Conservation (phyloP, 1,284 basidiomycete genomes). For the Xerocomus amazonicus region DNA sequence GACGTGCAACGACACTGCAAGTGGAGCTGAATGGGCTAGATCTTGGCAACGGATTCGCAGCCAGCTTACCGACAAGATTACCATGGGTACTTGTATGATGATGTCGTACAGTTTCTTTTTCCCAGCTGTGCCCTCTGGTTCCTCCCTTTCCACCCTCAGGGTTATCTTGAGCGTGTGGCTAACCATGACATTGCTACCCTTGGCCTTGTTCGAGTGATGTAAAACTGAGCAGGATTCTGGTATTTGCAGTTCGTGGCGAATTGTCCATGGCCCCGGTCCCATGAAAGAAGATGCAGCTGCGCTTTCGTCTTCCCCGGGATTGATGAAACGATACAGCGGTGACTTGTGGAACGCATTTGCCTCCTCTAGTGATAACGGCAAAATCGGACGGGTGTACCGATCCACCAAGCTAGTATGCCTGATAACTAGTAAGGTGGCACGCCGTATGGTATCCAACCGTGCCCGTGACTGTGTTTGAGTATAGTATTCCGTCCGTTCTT, state of each 20-base stretch:
- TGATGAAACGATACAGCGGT: slow-evolving; percentile 45
- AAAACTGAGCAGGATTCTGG: slow-evolving; percentile 56
- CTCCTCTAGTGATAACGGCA: slow-evolving; percentile 64
- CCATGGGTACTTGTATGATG: slow-evolving; percentile 80
- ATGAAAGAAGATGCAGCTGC: slow-evolving; percentile 59
- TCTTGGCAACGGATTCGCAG: neutral
- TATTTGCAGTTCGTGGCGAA: slow-evolving; percentile 54
- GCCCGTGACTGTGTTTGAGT: slow-evolving; percentile 68
- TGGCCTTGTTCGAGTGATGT: slow-evolving; percentile 82
- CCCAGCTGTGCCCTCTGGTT: slow-evolving; percentile 69
- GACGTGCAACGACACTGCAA: slow-evolving; percentile 74
- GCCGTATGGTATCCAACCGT: slow-evolving; percentile 70
- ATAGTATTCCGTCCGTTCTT: slow-evolving; percentile 81
- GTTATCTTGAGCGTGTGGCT: slow-evolving; percentile 81
- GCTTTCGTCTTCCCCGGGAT: slow-evolving; percentile 45
- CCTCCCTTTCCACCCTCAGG: slow-evolving; percentile 82
- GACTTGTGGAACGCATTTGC: slow-evolving; percentile 53
- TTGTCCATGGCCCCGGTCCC: slow-evolving; percentile 74
- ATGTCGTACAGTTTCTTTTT: slow-evolving; percentile 87
- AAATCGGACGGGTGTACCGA: slow-evolving; percentile 47
- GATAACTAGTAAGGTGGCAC: slow-evolving; percentile 67
- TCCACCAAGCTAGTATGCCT: slow-evolving; percentile 37
- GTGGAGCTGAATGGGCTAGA: neutral
- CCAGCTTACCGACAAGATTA: slow-evolving; percentile 70
- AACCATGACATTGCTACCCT: slow-evolving; percentile 76